These are phyloP conservation scores for Paramecium sexaurelia DNA, from an alignment of 73 alveolate genomes.

Conservation along the genomic window DNA sequence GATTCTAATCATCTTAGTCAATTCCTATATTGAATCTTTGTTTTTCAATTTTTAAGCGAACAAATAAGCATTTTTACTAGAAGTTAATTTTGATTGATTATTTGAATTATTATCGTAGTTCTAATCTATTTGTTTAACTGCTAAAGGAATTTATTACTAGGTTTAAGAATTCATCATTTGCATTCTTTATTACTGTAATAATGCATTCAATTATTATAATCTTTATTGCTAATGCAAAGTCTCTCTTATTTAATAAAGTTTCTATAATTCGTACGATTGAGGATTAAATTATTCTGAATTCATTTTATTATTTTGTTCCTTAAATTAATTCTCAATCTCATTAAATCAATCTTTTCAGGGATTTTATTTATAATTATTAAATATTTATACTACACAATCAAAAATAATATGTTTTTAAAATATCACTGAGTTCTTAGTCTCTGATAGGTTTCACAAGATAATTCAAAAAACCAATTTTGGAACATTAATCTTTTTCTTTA, in stretches of 20 bases:
- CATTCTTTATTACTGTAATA: not conserved
- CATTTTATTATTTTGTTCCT: not conserved
- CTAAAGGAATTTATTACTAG: too few species aligned
- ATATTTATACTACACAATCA: not conserved
- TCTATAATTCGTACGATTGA: not conserved
- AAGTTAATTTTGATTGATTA: not conserved
- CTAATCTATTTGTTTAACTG: not conserved
- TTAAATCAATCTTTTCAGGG: not conserved
- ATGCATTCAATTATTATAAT: not conserved
- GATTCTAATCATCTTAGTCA: not conserved
- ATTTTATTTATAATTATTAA: not conserved
- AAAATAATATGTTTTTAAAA: not conserved
- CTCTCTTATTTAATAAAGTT: not conserved
- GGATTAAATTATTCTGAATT: not conserved
- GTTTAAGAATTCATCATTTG: not conserved
- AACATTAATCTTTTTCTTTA: not conserved
- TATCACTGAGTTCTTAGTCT: not conserved
- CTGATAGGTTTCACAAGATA: conserved; percentile 25
- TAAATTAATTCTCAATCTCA: not conserved
- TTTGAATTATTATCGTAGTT: not conserved
- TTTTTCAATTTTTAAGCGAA: not conserved
- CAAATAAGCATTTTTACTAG: not conserved
- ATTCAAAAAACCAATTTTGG: not conserved
- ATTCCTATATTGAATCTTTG: not conserved
- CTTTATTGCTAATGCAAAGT: conserved; percentile 6